Base-by-base conservation (phyloP, 2,329 filamentous ascomycete species). In the Stachybotrys echinatus region DNA sequence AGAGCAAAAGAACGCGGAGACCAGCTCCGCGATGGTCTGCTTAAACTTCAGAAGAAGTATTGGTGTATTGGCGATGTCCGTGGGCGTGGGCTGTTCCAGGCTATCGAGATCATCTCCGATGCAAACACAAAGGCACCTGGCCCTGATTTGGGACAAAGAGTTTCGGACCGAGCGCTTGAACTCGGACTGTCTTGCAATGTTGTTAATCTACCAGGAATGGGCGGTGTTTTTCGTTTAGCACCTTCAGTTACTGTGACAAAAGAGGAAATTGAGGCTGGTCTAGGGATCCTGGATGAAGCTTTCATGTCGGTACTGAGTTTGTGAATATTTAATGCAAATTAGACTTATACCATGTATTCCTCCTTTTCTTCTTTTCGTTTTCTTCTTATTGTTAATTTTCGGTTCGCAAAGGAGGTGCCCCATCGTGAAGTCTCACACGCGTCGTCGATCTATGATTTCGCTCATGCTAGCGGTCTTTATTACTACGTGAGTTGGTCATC, bases 11-110 rank as follows among this genome's bases (percentile, higher is more conserved):
- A 67, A 42, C 65, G 72, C 6, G 76, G 77, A 2, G 54, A 61
- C 8, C 66, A 73, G 42, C 62, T 81, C 2, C 70, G 70, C 21
- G 58, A 60, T 0, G 75, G 74, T 0, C 63, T 80, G 1, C 55
- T 68, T 5, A 59, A 55, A 40, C 64, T 81, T 1, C 70, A 78
- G 53, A 58, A 71, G 18, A 72, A 73, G 45, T 77, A 79, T 55
- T 72, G 71, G 50, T 80, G 75, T 56, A 74, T 81, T 27, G 76
- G 77, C 0, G 76, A 79, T 50, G 70, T 80, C 0, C 68, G 77
- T 7, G 76, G 77, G 0, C 68, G 74, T 0, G 77, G 76, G 1
- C 65, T 80, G 4, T 67, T 80, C 60, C 70, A 71, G 19, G 75
- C 74, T 0, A 66, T 79, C 23, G 76, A 80, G 59, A 75, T 80